These are phyloP conservation scores for Zanthoxylum bungeanum DNA, from an alignment of 345 rosid genomes.

Conservation along the genomic window DNA sequence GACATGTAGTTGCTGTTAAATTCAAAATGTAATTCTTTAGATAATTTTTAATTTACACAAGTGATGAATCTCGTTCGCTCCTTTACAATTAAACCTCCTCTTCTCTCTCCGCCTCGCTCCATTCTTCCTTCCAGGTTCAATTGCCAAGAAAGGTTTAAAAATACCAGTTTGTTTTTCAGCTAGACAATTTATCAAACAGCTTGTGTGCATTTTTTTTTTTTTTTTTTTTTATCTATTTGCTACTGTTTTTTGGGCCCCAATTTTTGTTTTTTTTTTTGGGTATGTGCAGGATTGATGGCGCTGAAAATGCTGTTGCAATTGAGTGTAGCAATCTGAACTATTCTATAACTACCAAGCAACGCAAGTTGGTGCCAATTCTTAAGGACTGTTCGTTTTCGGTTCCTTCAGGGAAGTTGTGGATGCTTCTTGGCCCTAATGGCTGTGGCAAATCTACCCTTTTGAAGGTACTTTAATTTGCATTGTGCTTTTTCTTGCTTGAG, in stretches of 20 bases:
- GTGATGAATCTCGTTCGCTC: constrained; percentile 35
- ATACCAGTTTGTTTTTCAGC: background rate
- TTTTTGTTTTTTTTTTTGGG: background rate
- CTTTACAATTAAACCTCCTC: constrained; percentile 19
- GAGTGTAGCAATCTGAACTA: constrained; percentile 65
- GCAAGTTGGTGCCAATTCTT: constrained; percentile 55
- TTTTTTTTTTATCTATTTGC: background rate
- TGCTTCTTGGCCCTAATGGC: constrained; percentile 97
- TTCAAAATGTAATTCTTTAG: background rate
- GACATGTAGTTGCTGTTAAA: background rate
- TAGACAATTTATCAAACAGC: constrained; percentile 29
- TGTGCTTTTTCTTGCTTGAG: background rate
- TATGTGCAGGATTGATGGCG: constrained; percentile 37
- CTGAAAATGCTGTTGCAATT: constrained; percentile 40
- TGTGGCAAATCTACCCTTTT: constrained; percentile 97
- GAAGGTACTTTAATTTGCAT: constrained; percentile 45
- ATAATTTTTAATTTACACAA: background rate
- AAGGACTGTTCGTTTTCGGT: constrained; percentile 67
- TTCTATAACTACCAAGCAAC: constrained; percentile 58
- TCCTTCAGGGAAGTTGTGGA: constrained; percentile 85
- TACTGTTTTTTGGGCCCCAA: background rate
- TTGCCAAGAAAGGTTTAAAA: no score
- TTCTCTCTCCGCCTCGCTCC: constrained; percentile 33
- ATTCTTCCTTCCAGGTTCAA: constrained; percentile 31
- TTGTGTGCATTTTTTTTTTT: background rate